phyloP scores from a whole-genome alignment of 164 flowering plant species.

The Tetrastigma voinierianum region DNA sequence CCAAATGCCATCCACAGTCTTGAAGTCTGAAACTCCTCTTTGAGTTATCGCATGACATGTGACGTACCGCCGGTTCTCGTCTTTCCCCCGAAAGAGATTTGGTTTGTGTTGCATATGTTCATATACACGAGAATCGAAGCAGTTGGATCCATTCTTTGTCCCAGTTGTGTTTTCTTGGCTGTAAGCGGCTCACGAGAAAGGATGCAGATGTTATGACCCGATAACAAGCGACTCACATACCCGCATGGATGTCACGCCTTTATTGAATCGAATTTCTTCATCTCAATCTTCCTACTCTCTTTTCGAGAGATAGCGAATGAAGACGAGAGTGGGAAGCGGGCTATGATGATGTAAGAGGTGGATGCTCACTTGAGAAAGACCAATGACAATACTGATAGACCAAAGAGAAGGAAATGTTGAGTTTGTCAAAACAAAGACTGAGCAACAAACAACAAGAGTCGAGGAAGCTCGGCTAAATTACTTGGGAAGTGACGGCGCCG shows the following conservation, averaged over 20 bases:
- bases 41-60: neutral
- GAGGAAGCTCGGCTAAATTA: too few relatives aligned
- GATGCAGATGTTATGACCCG: neutral
- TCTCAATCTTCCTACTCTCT: neutral
- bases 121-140: neutral
- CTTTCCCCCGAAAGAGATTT: neutral
- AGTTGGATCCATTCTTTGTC: conserved; percentile 2
- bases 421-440: too few relatives aligned
- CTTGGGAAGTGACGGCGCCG: too few relatives aligned
- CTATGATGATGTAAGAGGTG: neutral
- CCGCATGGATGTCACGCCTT: conserved; percentile 9
- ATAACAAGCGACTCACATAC: neutral
- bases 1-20: neutral
- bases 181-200: neutral
- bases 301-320: neutral
- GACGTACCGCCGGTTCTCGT: neutral
- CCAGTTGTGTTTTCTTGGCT: conserved; percentile 7
- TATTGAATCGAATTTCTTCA: neutral
- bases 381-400: too few relatives aligned
- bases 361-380: too few relatives aligned
- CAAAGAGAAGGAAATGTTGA: too few relatives aligned
- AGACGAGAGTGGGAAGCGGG: neutral
- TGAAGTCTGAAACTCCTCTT: neutral
- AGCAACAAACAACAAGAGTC: too few relatives aligned
- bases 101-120: conserved; percentile 8